Evolutionary conservation across 495 filamentous ascomycete species (phyloP).

Genomic region (Penicillium diatomitis): DNA sequence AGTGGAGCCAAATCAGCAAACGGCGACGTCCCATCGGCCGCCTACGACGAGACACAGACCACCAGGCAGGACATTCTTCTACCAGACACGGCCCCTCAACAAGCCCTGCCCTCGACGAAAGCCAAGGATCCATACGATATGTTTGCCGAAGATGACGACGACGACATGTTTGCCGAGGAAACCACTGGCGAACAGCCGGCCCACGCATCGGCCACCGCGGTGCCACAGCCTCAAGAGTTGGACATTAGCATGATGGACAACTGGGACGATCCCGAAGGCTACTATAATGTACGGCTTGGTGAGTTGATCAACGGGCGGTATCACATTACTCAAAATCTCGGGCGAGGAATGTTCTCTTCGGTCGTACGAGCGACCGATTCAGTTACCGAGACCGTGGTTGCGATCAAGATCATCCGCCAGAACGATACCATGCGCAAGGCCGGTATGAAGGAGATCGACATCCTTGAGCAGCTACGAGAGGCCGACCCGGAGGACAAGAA

Average conservation of each 20-base stretch:
- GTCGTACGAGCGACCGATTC: slow-evolving; percentile 87
- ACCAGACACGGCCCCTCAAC: slow-evolving; percentile 33
- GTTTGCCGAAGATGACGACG: slow-evolving; percentile 79
- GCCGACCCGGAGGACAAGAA: slow-evolving; percentile 87
- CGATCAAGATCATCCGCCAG: slow-evolving; percentile 90
- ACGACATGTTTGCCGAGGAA: slow-evolving; percentile 79
- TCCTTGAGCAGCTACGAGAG: slow-evolving; percentile 71
- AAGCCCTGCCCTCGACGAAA: slow-evolving; percentile 24
- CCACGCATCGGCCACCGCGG: slow-evolving; percentile 36
- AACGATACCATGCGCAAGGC: slow-evolving; percentile 91
- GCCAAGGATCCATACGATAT: slow-evolving; percentile 73
- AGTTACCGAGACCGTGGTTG: slow-evolving; percentile 59
- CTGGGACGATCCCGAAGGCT: slow-evolving; percentile 88
- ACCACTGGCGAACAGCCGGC: slow-evolving; percentile 34
- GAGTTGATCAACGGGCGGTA: slow-evolving; percentile 85
- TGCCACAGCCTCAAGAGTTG: slow-evolving; percentile 54
- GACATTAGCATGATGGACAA: slow-evolving; percentile 83
- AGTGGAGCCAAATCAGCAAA: slow-evolving; percentile 46
- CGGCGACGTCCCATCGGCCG: slow-evolving; percentile 47
- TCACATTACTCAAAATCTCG: slow-evolving; percentile 72
- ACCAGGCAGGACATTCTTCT: slow-evolving; percentile 48
- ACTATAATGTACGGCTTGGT: slow-evolving; percentile 84
- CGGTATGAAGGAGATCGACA: slow-evolving; percentile 88
- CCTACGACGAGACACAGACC: slow-evolving; percentile 53
- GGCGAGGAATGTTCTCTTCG: slow-evolving; percentile 90